Percentiles rank a stretch among this genome's conserved stretches.
Evolutionary conservation across 2,329 filamentous ascomycete species (phyloP).

Genomic region (Claviceps digitariae): DNA sequence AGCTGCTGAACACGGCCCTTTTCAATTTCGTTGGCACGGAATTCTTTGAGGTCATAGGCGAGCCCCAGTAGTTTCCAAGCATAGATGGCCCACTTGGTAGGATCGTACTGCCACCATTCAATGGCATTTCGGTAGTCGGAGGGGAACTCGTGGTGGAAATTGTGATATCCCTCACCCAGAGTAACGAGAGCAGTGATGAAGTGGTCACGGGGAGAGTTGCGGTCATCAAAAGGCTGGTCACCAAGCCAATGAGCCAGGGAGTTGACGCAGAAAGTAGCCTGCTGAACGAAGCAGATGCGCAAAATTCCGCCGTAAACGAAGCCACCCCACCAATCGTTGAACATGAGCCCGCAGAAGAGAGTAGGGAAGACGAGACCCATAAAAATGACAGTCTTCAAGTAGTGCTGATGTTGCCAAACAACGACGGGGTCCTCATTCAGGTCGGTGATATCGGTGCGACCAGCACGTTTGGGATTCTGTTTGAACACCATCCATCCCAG

Average conservation of each 20-base stretch:
- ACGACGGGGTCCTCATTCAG: conserved; percentile 77
- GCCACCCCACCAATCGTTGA: conserved; percentile 70
- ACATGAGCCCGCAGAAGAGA: conserved; percentile 61
- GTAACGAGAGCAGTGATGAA: conserved; percentile 75
- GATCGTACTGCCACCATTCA: conserved; percentile 82
- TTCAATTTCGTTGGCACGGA: conserved; percentile 84
- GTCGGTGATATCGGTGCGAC: conserved; percentile 78
- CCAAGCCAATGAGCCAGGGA: conserved; percentile 83
- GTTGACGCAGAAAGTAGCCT: conserved; percentile 90
- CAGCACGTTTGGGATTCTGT: conserved; percentile 81
- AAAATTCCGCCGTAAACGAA: conserved; percentile 78
- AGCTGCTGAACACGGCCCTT: conserved; percentile 80
- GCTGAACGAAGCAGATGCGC: conserved; percentile 79
- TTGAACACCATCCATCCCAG: conserved; percentile 89
- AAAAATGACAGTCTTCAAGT: conserved; percentile 63
- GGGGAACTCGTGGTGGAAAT: conserved; percentile 92
- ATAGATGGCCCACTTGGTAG: conserved; percentile 84
- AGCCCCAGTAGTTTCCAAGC: conserved; percentile 72
- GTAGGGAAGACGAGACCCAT: conserved; percentile 69
- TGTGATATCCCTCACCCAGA: conserved; percentile 82
- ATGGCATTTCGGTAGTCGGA: conserved; percentile 89
- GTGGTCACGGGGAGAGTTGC: conserved; percentile 81
- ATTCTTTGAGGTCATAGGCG: conserved; percentile 79
- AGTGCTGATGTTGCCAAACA: conserved; percentile 79
- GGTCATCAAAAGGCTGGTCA: conserved; percentile 85